Conservation (phyloP, 129 eudicot species). For the carrot (Daucus carota) region DH1_v3.0 NC_030388.2:26572001-26572500, state of each 20-base stretch:
- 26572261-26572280: constrained; percentile 39
- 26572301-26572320: constrained; percentile 35
- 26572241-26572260: background rate
- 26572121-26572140: constrained; percentile 46
- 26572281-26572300: constrained; percentile 71
- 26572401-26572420: constrained; percentile 40
- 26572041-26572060: constrained; percentile 31
- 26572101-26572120: constrained; percentile 30
- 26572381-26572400: constrained; percentile 46
- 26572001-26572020: constrained; percentile 51
- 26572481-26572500: background rate
- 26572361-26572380: constrained; percentile 30
- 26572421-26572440: constrained; percentile 18
- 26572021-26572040: constrained; percentile 64
- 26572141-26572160: constrained; percentile 61
- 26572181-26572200: constrained; percentile 27
- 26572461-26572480: background rate
- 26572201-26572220: background rate
- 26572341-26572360: constrained; percentile 34
- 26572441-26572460: background rate
- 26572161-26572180: constrained; percentile 45
- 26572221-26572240: background rate
- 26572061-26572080: constrained; percentile 31
- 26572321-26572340: constrained; percentile 30
- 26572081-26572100: constrained; percentile 32